Evolutionary conservation across 2,329 filamentous ascomycete genomes (phyloP).

Genomic region (Fusarium armeniacum): DNA sequence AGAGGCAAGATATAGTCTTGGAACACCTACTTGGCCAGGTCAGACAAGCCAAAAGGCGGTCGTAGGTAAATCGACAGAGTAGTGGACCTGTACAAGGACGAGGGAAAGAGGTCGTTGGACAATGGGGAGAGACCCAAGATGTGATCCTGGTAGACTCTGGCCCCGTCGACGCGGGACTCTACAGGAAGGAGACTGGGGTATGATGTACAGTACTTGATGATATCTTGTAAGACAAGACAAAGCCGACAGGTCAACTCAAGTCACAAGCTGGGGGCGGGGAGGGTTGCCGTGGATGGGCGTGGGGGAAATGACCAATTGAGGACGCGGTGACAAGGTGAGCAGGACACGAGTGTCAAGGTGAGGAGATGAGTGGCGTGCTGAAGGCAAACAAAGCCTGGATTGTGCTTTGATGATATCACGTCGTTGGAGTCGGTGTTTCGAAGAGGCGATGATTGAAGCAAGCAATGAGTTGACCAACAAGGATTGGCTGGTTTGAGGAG

Average conservation of each 20-base stretch:
- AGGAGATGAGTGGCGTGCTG: conserved; percentile 50
- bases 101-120: conserved; percentile 26
- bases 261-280: conserved; percentile 26
- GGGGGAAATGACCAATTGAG: conserved; percentile 41
- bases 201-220: conserved; percentile 31
- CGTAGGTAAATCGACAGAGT: conserved; percentile 48
- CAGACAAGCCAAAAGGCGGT: conserved; percentile 48
- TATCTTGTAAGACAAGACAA: conserved; percentile 35
- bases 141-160: conserved; percentile 24
- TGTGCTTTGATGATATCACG: conserved; percentile 37
- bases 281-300: conserved; percentile 38
- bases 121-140: conserved; percentile 41
- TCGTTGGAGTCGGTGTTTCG: conserved; percentile 42
- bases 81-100: conserved; percentile 42
- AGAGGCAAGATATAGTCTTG: conserved; percentile 44
- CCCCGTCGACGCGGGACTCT: conserved; percentile 46
- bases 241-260: conserved; percentile 15
- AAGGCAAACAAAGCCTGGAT: conserved; percentile 22
- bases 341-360: conserved; percentile 47
- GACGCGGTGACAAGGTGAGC: conserved; percentile 47
- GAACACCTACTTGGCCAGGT: conserved; percentile 42
- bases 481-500: conserved; percentile 22
- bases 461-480: conserved; percentile 3
- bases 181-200: conserved; percentile 33
- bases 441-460: conserved; percentile 14